A percentile compares a stretch with the other conserved stretches of the same genome.
Conservation (phyloP, 2,329 filamentous ascomycete genomes). For the Hymenoscyphus fructigenus region DNA sequence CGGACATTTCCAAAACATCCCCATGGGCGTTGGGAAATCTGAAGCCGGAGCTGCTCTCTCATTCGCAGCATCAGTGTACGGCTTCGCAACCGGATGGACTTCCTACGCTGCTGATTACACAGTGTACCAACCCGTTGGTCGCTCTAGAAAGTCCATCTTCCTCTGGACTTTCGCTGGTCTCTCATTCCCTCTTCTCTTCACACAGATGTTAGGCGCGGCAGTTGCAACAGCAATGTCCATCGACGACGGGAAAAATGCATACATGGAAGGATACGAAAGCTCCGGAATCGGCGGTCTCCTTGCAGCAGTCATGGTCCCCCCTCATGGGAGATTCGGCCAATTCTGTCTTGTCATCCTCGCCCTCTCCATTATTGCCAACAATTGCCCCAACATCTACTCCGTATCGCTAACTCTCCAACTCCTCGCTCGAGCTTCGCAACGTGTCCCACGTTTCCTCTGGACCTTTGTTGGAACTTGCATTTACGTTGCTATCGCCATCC, state of each 20-base stretch:
- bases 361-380: constrained; percentile 67
- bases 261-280: constrained; percentile 51
- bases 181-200: constrained; percentile 70
- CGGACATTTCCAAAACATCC: constrained; percentile 60
- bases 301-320: constrained; percentile 60
- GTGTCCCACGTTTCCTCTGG: constrained; percentile 68
- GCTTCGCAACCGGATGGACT: constrained; percentile 72
- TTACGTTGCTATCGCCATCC: constrained; percentile 69
- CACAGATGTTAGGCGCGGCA: constrained; percentile 70
- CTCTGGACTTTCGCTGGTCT: constrained; percentile 67
- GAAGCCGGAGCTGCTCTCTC: constrained; percentile 64
- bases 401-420: constrained; percentile 67
- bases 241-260: constrained; percentile 54
- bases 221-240: constrained; percentile 62
- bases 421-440: constrained; percentile 56
- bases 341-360: constrained; percentile 69
- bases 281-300: constrained; percentile 67
- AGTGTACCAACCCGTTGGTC: constrained; percentile 69
- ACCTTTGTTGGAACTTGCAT: constrained; percentile 59
- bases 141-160: constrained; percentile 63
- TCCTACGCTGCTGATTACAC: constrained; percentile 76
- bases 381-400: constrained; percentile 72
- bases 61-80: constrained; percentile 65
- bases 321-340: constrained; percentile 66
- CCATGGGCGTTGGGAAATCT: constrained; percentile 56